Evolutionary conservation across 768 basidiomycete species (phyloP), one percentile per base, ranked within the genome.

Genomic region (Russula brevipes): DNA sequence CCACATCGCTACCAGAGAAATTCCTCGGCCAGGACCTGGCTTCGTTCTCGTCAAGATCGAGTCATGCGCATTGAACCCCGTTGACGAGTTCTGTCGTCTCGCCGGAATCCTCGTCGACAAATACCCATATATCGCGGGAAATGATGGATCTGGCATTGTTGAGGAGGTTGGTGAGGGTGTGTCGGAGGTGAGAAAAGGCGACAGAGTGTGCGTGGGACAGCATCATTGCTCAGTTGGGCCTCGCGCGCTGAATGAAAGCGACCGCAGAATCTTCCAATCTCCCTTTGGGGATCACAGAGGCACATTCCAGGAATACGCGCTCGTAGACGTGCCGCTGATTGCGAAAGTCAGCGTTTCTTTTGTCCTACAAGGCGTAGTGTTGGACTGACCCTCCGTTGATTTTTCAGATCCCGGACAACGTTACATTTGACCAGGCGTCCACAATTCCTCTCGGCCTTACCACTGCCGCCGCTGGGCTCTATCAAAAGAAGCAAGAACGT

Each of bases 401-500:
- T 42, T 3, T 8, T 51, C 53, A 82, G 79, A 79, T 84, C 44
- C 83, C 83, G 1, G 69, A 73, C 7, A 76, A 73, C 45, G 45
- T 81, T 50, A 75, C 79, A 1, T 82, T 79, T 63, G 83, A 82
- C 12, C 73, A 81, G 59, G 82, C 78, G 2, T 66, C 80, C 0
- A 78, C 82, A 1, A 68, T 85, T 19, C 81, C 83, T 7, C 71
- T 80, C 2, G 82, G 74, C 1, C 65, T 84, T n/a, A 75, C 77
- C 8, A 79, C 80, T 19, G 80, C 81, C 16, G 79, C 78, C 39
- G 72, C 78, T n/a, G 83, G 81, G 2, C 65, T 85, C 19, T 85
- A 81, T 69, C 75, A 70, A 35, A 68, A 61, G 54, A 70, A 47
- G 80, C 81, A 46, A 49, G 57, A 38, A 1, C 36, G 8, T 14